Evolutionary conservation across 306 rosid species (phyloP).

Genomic region (Cucurbita maxima): DNA sequence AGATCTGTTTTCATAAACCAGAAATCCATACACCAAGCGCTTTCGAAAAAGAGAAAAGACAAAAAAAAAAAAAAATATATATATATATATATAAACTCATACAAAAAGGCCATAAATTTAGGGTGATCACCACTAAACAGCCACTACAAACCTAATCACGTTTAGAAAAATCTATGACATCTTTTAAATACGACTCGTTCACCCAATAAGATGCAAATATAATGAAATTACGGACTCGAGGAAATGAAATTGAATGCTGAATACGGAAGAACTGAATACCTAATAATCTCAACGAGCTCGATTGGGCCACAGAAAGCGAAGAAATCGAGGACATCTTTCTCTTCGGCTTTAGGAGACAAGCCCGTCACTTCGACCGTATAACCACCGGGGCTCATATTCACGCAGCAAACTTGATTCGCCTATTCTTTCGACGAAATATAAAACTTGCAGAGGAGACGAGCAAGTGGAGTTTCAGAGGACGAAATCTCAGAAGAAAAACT

Average conservation of each 20-base stretch:
- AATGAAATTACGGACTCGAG: not conserved
- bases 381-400: conserved; percentile 38
- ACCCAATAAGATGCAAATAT: not conserved
- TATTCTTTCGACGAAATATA: not conserved
- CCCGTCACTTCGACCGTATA: conserved; percentile 64
- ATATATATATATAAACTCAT: not conserved
- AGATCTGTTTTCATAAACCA: conserved; percentile 22
- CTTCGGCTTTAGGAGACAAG: conserved; percentile 60
- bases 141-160: not conserved
- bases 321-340: conserved; percentile 60
- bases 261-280: conserved; percentile 16
- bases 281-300: conserved; percentile 51
- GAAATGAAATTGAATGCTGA: not conserved
- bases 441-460: not conserved
- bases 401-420: not conserved
- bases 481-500: not conserved
- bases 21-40: not conserved
- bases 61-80: too few relatives aligned
- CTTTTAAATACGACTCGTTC: not conserved
- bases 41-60: not conserved
- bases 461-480: not conserved
- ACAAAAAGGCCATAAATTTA: not conserved
- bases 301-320: conserved; percentile 69
- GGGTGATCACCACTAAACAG: not conserved
- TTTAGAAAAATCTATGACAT: not conserved